Evolutionary conservation across 768 basidiomycete genomes (phyloP), one percentile per base, ranked within the genome.

Genomic region (Candolleomyces eurysporus): DNA sequence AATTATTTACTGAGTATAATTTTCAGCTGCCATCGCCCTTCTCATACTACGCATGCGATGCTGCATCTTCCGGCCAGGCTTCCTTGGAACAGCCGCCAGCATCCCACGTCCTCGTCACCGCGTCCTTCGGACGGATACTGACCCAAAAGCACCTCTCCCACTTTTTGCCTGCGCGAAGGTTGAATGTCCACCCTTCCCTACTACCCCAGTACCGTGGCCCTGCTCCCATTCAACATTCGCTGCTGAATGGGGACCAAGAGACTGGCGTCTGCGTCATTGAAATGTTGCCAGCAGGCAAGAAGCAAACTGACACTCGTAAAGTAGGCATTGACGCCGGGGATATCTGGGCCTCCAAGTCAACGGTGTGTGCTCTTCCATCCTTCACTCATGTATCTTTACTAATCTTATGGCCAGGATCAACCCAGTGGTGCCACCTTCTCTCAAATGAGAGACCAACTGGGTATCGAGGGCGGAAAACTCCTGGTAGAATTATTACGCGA

Each of bases 101-200:
- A 8, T 21, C 79, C 13, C 84, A 90, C 62, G 68, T 96, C 32
- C 79, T 97, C 9, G 68, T 98, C 6, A 94, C 94, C 0, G 92
- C 95, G 6, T 96, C 95, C 0, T 96, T 96, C 64, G 95, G 95
- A 0, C 89, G 90, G 50, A 94, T 96, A 65, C 81, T 98, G 13
- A 83, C 92, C 0, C 69, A 77, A 5, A 67, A 78, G 2, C 76
- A 91, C 57, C 83, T 97, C 16, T 69, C 77, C 14, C 76, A 81
- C 45, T 96, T 96, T 67, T 79, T 75, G 0, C 76, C 78, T 0
- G 67, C 72, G 0, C 82, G 84, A 50, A 78, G 89, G 22, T 77
- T 98, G 42, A 97, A 98, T 68, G 85, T 98, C 6, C 95, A 98
- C 67, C 94, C 94, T 0, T 96, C 94, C 40, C 76, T 94, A 0